phyloP scores from a whole-genome alignment of 2,329 filamentous ascomycete species.

The Pseudogymnoascus sp. region DNA sequence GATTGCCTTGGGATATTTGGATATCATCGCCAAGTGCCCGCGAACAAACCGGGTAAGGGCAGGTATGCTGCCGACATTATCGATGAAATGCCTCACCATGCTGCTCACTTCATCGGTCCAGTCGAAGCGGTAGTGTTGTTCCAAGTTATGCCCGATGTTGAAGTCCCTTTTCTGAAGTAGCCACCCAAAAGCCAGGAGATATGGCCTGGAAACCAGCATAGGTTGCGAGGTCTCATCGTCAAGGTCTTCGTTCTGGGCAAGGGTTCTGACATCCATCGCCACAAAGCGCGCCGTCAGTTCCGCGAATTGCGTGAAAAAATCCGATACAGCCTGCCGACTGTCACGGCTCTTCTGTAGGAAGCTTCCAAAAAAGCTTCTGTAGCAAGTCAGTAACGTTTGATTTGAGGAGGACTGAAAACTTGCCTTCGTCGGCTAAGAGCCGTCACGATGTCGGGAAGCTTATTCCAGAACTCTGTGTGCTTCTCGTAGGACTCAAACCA shows the following conservation, averaged over 20 bases:
- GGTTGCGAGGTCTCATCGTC: conserved; percentile 29
- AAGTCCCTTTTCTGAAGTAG: conserved; percentile 33
- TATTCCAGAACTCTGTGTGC: conserved; percentile 44
- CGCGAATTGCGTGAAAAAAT: conserved; percentile 32
- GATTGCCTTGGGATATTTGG: conserved; percentile 39
- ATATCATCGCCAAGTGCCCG: conserved; percentile 34
- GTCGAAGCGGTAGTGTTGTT: conserved; percentile 35
- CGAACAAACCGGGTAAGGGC: conserved; percentile 38
- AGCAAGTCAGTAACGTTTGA: conserved; percentile 15
- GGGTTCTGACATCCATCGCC: conserved; percentile 38
- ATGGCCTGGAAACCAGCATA: conserved; percentile 37
- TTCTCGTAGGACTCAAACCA: conserved; percentile 38
- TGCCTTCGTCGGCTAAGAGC: conserved; percentile 37
- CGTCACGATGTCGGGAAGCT: conserved; percentile 44
- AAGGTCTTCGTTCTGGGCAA: conserved; percentile 24
- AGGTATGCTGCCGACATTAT: conserved; percentile 36
- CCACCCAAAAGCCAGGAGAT: conserved; percentile 38
- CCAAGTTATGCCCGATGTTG: conserved; percentile 28
- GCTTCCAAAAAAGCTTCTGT: conserved; percentile 27
- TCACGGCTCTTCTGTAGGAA: conserved; percentile 22
- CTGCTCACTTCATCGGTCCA: conserved; percentile 25
- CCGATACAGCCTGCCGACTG: conserved; percentile 21
- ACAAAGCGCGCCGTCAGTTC: conserved; percentile 46
- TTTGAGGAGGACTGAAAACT: conserved; percentile 17
- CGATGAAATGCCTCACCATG: conserved; percentile 24